phyloP scores from a whole-genome alignment of 129 eudicot species.

The Lonicera japonica region DNA sequence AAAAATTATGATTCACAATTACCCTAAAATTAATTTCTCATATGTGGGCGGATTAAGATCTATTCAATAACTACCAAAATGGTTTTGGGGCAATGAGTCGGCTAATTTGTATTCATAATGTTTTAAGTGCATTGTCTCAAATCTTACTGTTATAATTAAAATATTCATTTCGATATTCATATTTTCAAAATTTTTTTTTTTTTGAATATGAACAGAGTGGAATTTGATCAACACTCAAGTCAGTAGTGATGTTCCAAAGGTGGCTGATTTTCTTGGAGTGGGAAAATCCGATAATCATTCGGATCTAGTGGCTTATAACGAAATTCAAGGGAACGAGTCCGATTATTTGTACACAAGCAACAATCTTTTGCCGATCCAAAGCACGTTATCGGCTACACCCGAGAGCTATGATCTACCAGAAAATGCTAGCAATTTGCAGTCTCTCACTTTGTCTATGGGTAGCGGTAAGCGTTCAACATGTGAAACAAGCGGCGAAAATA shows the following conservation, averaged over 20 bases:
- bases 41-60: too few species aligned
- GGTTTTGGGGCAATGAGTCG: too few species aligned
- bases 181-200: not conserved
- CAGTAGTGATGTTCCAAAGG: constrained; percentile 69
- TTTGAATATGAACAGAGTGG: constrained; percentile 51
- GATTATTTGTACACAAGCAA: constrained; percentile 55
- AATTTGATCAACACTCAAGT: constrained; percentile 72
- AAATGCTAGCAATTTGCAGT: constrained; percentile 70
- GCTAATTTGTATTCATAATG: too few species aligned
- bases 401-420: constrained; percentile 52
- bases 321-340: constrained; percentile 50
- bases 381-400: constrained; percentile 35
- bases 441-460: constrained; percentile 89
- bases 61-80: too few species aligned
- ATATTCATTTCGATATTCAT: too few species aligned
- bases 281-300: constrained; percentile 70
- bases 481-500: constrained; percentile 56
- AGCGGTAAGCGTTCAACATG: constrained; percentile 75
- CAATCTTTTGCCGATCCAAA: constrained; percentile 45
- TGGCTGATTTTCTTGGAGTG: constrained; percentile 92
- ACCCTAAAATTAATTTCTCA: too few species aligned
- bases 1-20: too few species aligned
- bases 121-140: too few species aligned
- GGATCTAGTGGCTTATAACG: constrained; percentile 61
- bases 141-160: too few species aligned